A percentile compares a stretch with the other conserved stretches of the same genome.
These are phyloP conservation scores for Pichia paraexigua DNA, from an alignment of 805 yeast genomes.

Conservation along the genomic window DNA sequence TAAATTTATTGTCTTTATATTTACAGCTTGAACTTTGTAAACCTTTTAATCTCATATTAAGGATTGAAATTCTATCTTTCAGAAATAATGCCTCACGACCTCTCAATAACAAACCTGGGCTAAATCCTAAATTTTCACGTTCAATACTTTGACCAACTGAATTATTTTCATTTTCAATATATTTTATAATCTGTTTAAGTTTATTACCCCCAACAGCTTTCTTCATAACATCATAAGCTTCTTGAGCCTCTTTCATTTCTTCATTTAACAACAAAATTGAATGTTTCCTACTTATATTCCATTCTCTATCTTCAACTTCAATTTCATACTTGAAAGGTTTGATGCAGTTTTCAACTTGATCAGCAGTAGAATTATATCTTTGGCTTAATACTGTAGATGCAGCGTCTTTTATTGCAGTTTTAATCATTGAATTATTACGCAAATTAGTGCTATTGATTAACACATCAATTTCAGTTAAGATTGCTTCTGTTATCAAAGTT, in stretches of 20 bases:
- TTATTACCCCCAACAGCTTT: conserved; percentile 77
- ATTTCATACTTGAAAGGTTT: conserved; percentile 97
- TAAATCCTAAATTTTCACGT: conserved; percentile 78
- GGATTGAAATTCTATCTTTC: conserved; percentile 59
- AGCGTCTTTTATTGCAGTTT: conserved; percentile 74
- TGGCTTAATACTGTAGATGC: conserved; percentile 71
- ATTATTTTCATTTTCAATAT: conserved; percentile 43
- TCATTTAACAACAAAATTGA: conserved; percentile 67
- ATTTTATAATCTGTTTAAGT: conserved; percentile 73
- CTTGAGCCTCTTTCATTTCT: conserved; percentile 76
- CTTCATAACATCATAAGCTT: conserved; percentile 49
- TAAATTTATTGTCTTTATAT: conserved; percentile 70
- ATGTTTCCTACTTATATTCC: conserved; percentile 77
- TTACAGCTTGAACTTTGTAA: conserved; percentile 71
- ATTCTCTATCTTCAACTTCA: conserved; percentile 92
- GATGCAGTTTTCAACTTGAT: conserved; percentile 96
- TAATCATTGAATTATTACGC: conserved; percentile 80
- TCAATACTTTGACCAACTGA: conserved; percentile 32
- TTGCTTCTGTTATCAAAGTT: conserved; percentile 68
- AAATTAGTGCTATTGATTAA: conserved; percentile 69
- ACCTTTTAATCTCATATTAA: conserved; percentile 69
- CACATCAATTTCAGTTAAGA: conserved; percentile 67
- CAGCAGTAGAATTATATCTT: conserved; percentile 86
- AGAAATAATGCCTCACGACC: conserved; percentile 84
- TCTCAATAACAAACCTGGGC: conserved; percentile 59